A percentile compares a stretch with the other conserved stretches of the same genome.
phyloP scores from a whole-genome alignment of 352 stramenopile genomes.

The Globisporangium paddicum region DNA sequence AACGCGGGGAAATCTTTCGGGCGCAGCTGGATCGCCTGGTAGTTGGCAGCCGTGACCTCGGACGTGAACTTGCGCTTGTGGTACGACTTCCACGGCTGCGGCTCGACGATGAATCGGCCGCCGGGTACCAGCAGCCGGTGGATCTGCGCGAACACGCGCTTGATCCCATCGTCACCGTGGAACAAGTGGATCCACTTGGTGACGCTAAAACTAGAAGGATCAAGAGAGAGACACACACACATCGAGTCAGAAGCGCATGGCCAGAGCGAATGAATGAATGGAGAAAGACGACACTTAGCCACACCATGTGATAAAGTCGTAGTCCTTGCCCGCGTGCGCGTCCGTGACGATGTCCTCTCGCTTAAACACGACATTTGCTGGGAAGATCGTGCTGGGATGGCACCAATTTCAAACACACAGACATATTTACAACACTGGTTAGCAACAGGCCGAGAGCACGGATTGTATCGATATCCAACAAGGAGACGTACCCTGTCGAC shows the following conservation, averaged over 20 bases:
- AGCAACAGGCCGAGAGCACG: conserved; percentile 1
- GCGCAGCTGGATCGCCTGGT: conserved; percentile 65
- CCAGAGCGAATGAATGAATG: not conserved
- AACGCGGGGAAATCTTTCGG: conserved; percentile 70
- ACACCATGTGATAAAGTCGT: conserved; percentile 81
- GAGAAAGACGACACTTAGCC: not conserved
- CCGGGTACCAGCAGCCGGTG: conserved; percentile 57
- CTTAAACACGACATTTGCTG: conserved; percentile 80
- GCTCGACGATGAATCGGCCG: conserved; percentile 77
- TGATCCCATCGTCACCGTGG: conserved; percentile 80
- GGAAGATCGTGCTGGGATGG: conserved; percentile 43
- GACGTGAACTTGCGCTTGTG: conserved; percentile 85
- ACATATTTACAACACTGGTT: not conserved
- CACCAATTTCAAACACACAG: not conserved
- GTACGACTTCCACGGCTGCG: conserved; percentile 86
- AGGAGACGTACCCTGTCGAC: conserved; percentile 35
- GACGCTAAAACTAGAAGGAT: conserved; percentile 83
- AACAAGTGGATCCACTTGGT: conserved; percentile 92
- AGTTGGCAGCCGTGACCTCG: conserved; percentile 65
- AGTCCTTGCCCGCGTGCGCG: conserved; percentile 53
- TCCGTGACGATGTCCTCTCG: conserved; percentile 63
- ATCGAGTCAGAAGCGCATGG: not conserved
- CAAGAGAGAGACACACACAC: not conserved
- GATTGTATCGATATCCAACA: too few relatives aligned
- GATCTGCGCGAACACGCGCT: conserved; percentile 64